Conservation (phyloP, 2,329 filamentous ascomycete species). For the Diaporthe capsici region DNA sequence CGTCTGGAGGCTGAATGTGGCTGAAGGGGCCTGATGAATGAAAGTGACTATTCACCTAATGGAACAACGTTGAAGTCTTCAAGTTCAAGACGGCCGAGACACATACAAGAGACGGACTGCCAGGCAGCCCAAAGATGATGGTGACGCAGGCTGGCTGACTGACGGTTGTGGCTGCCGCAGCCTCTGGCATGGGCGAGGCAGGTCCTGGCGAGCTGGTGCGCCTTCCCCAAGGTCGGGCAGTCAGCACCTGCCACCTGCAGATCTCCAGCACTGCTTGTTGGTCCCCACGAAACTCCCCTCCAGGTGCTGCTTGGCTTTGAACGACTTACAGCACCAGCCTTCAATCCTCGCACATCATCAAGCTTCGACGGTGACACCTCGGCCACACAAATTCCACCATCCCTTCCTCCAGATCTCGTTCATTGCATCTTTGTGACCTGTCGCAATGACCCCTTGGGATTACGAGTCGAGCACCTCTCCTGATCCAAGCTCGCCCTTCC, state of each 20-base stretch:
- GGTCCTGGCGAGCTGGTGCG: not conserved
- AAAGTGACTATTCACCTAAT: not conserved
- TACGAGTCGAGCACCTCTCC: not conserved
- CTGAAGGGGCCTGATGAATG: not conserved
- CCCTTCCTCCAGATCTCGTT: not conserved
- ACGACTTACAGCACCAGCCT: not conserved
- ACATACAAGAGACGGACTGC: not conserved
- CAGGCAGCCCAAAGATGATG: not conserved
- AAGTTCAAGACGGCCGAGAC: not conserved
- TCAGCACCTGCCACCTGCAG: constrained; percentile 10
- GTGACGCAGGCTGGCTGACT: not conserved
- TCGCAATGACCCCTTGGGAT: not conserved
- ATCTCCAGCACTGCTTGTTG: not conserved
- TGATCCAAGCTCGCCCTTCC: not conserved
- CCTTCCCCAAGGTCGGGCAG: not conserved
- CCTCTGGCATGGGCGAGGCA: not conserved
- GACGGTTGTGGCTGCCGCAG: not conserved
- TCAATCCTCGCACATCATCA: not conserved
- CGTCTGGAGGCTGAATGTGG: not conserved
- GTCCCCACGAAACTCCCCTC: not conserved
- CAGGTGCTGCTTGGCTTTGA: not conserved
- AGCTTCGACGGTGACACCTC: not conserved
- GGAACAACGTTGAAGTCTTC: not conserved
- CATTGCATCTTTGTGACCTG: not conserved
- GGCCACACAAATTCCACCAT: not conserved